These are phyloP conservation scores for Yamadazyma ubonensis DNA, from an alignment of 805 yeast species.

Conservation along the genomic window DNA sequence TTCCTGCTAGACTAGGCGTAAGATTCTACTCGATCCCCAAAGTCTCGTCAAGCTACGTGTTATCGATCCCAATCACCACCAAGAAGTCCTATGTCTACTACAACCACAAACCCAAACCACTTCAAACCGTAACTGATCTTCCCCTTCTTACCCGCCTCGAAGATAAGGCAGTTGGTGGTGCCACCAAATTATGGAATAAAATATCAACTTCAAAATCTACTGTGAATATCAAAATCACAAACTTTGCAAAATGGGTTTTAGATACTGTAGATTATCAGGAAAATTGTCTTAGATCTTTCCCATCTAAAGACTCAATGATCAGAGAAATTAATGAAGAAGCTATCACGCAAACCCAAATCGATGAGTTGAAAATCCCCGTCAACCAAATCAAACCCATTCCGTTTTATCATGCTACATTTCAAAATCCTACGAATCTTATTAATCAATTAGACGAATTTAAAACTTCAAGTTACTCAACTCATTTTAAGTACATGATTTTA, in stretches of 20 bases:
- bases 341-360: slow-evolving; percentile 26
- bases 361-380: slow-evolving; percentile 23
- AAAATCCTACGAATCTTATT: slow-evolving; percentile 29
- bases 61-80: slow-evolving; percentile 71
- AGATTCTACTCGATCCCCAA: too few species aligned
- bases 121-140: slow-evolving; percentile 25
- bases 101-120: slow-evolving; percentile 45
- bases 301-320: slow-evolving; percentile 60
- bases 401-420: slow-evolving; percentile 38
- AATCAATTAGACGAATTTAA: slow-evolving; percentile 45
- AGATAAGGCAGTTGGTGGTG: slow-evolving; percentile 47
- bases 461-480: slow-evolving; percentile 46
- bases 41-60: slow-evolving; percentile 43
- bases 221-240: slow-evolving; percentile 60
- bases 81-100: slow-evolving; percentile 63
- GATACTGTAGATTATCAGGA: slow-evolving; percentile 79
- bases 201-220: slow-evolving; percentile 53
- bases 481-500: slow-evolving; percentile 52
- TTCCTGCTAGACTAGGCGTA: too few species aligned
- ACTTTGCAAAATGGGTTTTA: slow-evolving; percentile 50
- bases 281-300: slow-evolving; percentile 69
- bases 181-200: slow-evolving; percentile 60
- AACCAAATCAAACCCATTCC: slow-evolving; percentile 40
- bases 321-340: slow-evolving; percentile 42
- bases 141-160: slow-evolving; percentile 43